phyloP scores from a whole-genome alignment of 2,329 filamentous ascomycete genomes.

The Neonectria punicea region DNA sequence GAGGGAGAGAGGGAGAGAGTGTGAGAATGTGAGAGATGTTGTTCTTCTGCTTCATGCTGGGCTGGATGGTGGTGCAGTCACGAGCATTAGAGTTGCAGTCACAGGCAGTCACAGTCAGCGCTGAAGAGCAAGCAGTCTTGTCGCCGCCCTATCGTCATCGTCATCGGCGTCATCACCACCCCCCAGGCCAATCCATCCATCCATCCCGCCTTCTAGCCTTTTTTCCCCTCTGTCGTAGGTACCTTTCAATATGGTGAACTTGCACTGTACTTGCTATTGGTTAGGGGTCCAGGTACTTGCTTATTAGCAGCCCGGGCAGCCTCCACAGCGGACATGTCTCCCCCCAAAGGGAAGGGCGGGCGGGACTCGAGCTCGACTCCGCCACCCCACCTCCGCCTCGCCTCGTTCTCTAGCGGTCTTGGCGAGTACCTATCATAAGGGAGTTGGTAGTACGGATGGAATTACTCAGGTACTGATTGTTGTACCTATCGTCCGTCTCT shows the following conservation, averaged over 20 bases:
- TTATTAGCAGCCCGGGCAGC: not conserved
- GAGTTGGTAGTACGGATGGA: no score
- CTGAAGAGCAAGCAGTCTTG: not conserved
- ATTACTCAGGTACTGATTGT: not conserved
- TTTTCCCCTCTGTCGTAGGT: not conserved
- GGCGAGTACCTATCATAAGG: not conserved
- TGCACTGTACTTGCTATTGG: not conserved
- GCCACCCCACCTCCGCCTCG: slow-evolving; percentile 11
- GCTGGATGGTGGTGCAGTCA: not conserved
- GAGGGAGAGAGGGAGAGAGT: not conserved
- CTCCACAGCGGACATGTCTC: not conserved
- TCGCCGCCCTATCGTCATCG: not conserved
- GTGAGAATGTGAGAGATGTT: no score
- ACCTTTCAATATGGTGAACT: not conserved
- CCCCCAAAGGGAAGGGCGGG: slow-evolving; percentile 1
- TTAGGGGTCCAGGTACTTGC: not conserved
- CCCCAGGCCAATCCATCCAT: not conserved
- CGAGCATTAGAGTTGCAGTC: not conserved
- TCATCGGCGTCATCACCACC: not conserved
- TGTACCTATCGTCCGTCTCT: not conserved
- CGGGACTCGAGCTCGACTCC: slow-evolving; percentile 2
- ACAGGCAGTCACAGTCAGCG: not conserved
- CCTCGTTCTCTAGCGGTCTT: slow-evolving; percentile 12
- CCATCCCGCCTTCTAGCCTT: not conserved
- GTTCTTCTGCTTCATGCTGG: not conserved